Conservation (phyloP, 2,329 filamentous ascomycete species). For the Neonectria hederae region DNA sequence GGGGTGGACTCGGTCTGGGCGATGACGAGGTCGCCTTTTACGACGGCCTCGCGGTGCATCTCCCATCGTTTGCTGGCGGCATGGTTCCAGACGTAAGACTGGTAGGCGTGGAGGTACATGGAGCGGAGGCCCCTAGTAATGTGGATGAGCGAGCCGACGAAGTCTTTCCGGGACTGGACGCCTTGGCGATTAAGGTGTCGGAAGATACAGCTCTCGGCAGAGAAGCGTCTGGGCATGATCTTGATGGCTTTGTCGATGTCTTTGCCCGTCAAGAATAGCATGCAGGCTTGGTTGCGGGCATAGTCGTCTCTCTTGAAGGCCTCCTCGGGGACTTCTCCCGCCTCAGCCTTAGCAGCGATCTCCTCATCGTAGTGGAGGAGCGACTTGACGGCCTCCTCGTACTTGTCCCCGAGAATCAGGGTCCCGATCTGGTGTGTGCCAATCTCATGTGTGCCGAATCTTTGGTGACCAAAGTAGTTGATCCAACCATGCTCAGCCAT, state of each 20-base stretch:
- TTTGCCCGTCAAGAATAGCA: slow-evolving; percentile 73
- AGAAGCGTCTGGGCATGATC: slow-evolving; percentile 81
- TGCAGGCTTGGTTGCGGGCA: slow-evolving; percentile 80
- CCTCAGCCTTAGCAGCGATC: slow-evolving; percentile 59
- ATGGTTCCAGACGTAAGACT: slow-evolving; percentile 93
- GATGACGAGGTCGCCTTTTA: slow-evolving; percentile 87
- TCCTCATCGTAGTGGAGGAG: slow-evolving; percentile 78
- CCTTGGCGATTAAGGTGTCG: slow-evolving; percentile 72
- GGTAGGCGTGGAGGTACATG: slow-evolving; percentile 98
- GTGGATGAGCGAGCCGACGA: slow-evolving; percentile 79
- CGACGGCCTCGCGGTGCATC: slow-evolving; percentile 74
- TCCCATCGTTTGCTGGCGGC: slow-evolving; percentile 84
- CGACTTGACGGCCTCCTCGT: slow-evolving; percentile 79
- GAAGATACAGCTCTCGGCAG: slow-evolving; percentile 81
- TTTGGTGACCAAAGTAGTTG: slow-evolving; percentile 98
- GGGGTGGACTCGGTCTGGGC: slow-evolving; percentile 48
- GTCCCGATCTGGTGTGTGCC: slow-evolving; percentile 88
- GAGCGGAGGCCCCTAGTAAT: slow-evolving; percentile 85
- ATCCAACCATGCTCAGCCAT: slow-evolving; percentile 84
- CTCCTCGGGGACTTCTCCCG: slow-evolving; percentile 50
- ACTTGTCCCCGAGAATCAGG: slow-evolving; percentile 83
- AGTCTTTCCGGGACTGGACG: slow-evolving; percentile 68
- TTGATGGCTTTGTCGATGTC: slow-evolving; percentile 69
- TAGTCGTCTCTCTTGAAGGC: slow-evolving; percentile 78
- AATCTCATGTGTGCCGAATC: slow-evolving; percentile 88